phyloP scores from a whole-genome alignment of 2,329 filamentous ascomycete species.

The Fusarium dlaminii region DNA sequence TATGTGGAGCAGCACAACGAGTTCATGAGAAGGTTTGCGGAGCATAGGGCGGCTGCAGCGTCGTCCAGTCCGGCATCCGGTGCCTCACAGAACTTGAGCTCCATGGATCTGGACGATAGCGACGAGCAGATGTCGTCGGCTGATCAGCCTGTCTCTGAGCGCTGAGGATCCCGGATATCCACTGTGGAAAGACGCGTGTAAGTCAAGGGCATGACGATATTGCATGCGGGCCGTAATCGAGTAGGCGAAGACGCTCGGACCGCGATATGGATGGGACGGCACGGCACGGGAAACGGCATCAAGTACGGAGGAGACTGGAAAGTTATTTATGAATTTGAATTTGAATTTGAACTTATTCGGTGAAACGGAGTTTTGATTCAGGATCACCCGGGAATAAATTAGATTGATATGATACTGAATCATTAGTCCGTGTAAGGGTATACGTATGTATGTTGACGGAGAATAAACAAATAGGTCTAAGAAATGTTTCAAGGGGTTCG shows the following conservation, averaged over 20 bases:
- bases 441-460: background rate
- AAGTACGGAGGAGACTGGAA: background rate
- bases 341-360: background rate
- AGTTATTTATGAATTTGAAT: background rate
- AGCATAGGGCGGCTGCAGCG: background rate
- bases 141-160: background rate
- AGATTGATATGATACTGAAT: background rate
- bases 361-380: background rate
- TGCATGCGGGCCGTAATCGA: background rate
- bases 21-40: background rate
- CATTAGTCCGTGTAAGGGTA: background rate
- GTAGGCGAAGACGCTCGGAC: background rate
- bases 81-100: background rate
- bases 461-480: background rate
- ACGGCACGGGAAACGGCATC: constrained; percentile 17
- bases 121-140: background rate
- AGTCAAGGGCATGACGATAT: background rate
- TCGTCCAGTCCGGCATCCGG: background rate
- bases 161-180: background rate
- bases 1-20: background rate
- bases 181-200: constrained; percentile 7
- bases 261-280: constrained; percentile 16
- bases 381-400: background rate
- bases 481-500: constrained; percentile 12
- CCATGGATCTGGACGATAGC: background rate